These are phyloP conservation scores for Penicillium cinerascens DNA, from an alignment of 495 filamentous ascomycete species.

Conservation along the genomic window DNA sequence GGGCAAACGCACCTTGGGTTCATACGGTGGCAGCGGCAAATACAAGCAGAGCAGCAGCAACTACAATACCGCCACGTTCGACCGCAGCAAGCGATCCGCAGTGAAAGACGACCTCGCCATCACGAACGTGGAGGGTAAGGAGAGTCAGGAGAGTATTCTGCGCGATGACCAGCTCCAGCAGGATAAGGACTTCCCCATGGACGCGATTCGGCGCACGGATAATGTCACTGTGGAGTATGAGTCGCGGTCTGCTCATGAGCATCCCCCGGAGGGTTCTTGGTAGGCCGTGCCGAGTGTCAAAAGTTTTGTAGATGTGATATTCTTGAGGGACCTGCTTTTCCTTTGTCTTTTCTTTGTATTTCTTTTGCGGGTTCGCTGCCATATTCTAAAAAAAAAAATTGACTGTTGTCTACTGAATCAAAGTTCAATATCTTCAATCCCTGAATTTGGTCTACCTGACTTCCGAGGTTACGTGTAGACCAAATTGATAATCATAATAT, in stretches of 20 bases:
- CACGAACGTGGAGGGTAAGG: constrained; percentile 19
- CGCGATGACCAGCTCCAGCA: not conserved
- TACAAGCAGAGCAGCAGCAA: not conserved
- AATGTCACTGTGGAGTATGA: constrained; percentile 31
- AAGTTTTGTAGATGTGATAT: not conserved
- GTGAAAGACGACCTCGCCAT: constrained; percentile 17
- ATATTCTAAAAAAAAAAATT: too few relatives aligned
- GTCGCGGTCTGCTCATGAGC: not conserved
- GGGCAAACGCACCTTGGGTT: constrained; percentile 26
- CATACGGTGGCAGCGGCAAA: constrained; percentile 14
- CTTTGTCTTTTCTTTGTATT: not conserved
- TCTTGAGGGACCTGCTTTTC: not conserved
- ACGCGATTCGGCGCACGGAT: constrained; percentile 28
- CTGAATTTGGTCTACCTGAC: not conserved
- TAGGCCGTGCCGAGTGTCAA: not conserved
- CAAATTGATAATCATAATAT: not conserved
- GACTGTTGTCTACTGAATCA: not conserved
- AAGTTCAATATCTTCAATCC: not conserved
- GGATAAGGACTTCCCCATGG: constrained; percentile 6
- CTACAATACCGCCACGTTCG: constrained; percentile 4
- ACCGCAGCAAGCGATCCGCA: constrained; percentile 15
- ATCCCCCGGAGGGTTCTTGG: not conserved
- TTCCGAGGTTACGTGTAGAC: not conserved
- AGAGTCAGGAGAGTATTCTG: constrained; percentile 34
- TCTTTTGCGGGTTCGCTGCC: not conserved